phyloP scores from a whole-genome alignment of 345 rosid genomes.

The Murraya koenigii region DNA sequence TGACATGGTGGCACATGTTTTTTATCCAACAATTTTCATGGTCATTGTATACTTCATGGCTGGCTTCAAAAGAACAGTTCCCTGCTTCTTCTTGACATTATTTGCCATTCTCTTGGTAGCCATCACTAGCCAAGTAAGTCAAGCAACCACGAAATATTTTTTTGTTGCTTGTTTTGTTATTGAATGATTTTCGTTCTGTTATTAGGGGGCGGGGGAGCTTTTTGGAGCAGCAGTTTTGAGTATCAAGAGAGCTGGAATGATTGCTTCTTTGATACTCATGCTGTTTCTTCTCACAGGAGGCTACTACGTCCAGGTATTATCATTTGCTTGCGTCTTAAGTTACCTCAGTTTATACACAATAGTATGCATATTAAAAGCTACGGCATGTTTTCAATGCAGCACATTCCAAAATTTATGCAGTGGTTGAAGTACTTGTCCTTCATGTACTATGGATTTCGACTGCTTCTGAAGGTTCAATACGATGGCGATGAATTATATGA shows the following conservation, averaged over 20 bases:
- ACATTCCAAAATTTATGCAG: constrained; percentile 74
- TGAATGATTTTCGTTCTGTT: constrained; percentile 6
- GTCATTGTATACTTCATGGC: constrained; percentile 93
- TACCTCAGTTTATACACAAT: neutral
- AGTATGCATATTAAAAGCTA: too few relatives aligned
- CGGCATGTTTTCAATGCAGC: constrained; percentile 42
- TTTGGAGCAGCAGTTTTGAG: constrained; percentile 90
- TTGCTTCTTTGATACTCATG: constrained; percentile 83
- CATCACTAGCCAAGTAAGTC: constrained; percentile 86
- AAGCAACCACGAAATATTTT: neutral
- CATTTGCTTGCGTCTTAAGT: neutral
- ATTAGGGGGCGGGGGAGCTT: constrained; percentile 83
- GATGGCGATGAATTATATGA: constrained; percentile 69
- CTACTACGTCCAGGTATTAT: constrained; percentile 86
- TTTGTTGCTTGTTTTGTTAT: neutral
- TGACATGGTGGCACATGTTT: constrained; percentile 91
- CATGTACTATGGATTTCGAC: constrained; percentile 88
- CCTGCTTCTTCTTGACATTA: constrained; percentile 83
- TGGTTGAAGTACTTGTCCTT: constrained; percentile 80
- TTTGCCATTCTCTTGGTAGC: constrained; percentile 65
- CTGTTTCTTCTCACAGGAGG: constrained; percentile 93
- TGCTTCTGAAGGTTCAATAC: constrained; percentile 80
- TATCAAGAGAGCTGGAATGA: constrained; percentile 87
- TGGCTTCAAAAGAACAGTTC: constrained; percentile 74
- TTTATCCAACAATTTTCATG: constrained; percentile 86